These are phyloP conservation scores for Ganoderma resinaceum DNA, from an alignment of 1,284 basidiomycete genomes.

Conservation along the genomic window DNA sequence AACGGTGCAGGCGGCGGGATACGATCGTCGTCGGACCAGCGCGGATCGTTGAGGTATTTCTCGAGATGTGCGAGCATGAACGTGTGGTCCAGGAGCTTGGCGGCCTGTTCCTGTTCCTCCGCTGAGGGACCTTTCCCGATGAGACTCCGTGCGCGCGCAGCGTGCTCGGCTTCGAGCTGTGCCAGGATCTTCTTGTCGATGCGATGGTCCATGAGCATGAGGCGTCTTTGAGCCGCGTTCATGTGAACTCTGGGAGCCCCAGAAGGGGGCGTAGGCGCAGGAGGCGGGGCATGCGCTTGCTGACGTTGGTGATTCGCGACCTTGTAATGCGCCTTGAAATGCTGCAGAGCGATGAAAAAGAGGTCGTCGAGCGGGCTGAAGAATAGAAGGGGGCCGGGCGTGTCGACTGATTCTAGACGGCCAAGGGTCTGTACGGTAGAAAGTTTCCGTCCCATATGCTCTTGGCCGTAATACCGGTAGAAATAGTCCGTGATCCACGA, in stretches of 20 bases:
- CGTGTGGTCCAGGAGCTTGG: background rate
- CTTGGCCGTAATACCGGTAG: background rate
- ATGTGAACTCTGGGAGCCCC: background rate
- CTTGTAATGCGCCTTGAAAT: background rate
- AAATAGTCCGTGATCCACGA: background rate
- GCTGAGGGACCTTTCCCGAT: background rate
- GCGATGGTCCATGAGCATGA: background rate
- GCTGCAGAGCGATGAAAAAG: background rate
- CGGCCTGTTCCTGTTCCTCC: background rate
- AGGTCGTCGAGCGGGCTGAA: background rate
- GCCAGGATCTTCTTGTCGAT: background rate
- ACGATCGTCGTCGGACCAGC: conserved; percentile 4
- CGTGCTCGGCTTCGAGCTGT: background rate
- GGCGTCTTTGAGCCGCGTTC: background rate
- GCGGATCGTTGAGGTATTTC: background rate
- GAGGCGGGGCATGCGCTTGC: background rate
- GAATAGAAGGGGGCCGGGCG: background rate
- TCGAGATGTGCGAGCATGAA: background rate
- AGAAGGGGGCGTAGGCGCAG: background rate
- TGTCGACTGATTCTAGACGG: background rate
- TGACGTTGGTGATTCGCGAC: background rate
- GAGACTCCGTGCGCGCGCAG: background rate
- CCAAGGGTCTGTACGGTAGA: background rate
- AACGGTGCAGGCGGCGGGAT: background rate
- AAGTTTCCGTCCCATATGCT: background rate